Base-by-base conservation (phyloP, 129 eudicot species). In the Lactuca sativa region DNA sequence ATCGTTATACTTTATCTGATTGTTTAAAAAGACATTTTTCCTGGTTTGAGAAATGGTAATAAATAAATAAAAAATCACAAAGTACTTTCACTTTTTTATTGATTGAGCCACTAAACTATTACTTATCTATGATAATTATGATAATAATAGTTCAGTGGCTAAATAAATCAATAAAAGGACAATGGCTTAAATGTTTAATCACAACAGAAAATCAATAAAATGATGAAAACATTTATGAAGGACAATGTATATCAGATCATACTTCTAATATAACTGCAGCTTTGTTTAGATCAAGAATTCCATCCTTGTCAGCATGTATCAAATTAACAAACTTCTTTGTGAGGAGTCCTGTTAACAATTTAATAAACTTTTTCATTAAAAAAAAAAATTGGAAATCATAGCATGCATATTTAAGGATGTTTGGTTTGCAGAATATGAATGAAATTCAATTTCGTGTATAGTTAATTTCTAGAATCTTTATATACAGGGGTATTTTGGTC, bases 301-400 rank as follows among this genome's bases (percentile, higher is more conserved):
- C 96, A 78, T 83, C 89, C 62, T 78, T 64, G 15, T 86, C 82
- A 61, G 70, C 85, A 14, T 69, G 85, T 64, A 88, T 73, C 81
- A 85, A 64, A 51, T 67, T 76, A 67, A 88, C 70, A 72, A 88
- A 88, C 78, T 88, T 88, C 83, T 88, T 88, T 17, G 89, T 88
- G 47, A 88, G 82, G 77, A 85, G 78, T 56, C 91, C 96, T 88
- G 87, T 64, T 66, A 77, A 66, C 31, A 67, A 73, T 36, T 64
- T 33, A 25, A 59, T 37, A 47, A 15, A 76, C 15, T 36, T 11
- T 67, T 38, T 51, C 56, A 58, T 2, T 60, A 43, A 9, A 10
- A 47, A 47, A 2, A 2, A 3, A 3, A 12, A 10, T 1, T 25
- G 30, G 12, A 47, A 47, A 47, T 3, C 52, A 47, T 47, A 47